Conservation (phyloP, 192 early-diverging fungal genomes). For the Rhizophagus clarus region DNA sequence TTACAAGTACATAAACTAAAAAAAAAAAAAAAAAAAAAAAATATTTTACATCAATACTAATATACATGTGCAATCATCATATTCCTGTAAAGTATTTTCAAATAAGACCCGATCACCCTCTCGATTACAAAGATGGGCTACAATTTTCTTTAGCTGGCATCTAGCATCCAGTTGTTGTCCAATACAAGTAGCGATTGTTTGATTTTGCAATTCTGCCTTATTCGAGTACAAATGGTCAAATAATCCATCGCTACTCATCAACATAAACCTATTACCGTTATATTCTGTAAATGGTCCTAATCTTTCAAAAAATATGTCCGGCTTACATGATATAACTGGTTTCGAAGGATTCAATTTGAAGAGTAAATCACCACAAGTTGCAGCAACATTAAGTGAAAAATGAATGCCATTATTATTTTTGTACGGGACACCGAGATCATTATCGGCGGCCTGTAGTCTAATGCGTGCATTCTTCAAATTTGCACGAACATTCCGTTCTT, state of each 20-base stretch:
- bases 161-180: conserved; percentile 56
- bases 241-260: conserved; percentile 61
- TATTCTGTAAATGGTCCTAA: conserved; percentile 35
- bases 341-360: conserved; percentile 57
- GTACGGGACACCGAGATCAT: conserved; percentile 43
- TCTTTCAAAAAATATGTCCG: conserved; percentile 57
- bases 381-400: conserved; percentile 58
- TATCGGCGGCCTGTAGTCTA: conserved; percentile 45
- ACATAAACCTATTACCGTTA: conserved; percentile 47
- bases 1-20: neutral
- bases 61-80: conserved; percentile 61
- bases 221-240: conserved; percentile 61
- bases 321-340: conserved; percentile 54
- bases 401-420: conserved; percentile 40
- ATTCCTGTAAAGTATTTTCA: conserved; percentile 56
- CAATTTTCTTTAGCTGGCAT: conserved; percentile 39
- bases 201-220: conserved; percentile 51
- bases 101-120: conserved; percentile 50
- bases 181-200: conserved; percentile 48
- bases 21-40: too few species aligned
- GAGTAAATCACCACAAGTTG: conserved; percentile 58
- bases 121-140: conserved; percentile 50
- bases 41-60: conserved; percentile 34
- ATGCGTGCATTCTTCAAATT: conserved; percentile 61
- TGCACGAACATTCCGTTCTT: conserved; percentile 53